Conservation (phyloP, 495 filamentous ascomycete genomes). For the Haplographium delicatum region DNA sequence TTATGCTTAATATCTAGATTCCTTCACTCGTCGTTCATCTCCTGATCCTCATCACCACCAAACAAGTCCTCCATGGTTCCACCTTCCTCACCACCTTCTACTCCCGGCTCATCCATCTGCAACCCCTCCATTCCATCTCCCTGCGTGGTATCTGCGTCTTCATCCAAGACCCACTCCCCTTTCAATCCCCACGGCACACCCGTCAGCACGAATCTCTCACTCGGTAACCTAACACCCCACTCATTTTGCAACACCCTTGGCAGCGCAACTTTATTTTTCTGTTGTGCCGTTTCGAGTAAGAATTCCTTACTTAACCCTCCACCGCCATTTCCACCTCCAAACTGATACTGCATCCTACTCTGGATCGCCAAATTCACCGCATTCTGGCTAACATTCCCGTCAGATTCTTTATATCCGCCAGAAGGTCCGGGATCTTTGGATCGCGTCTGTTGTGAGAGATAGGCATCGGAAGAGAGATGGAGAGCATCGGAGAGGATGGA, state of each 20-base stretch:
- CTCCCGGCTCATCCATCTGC: constrained; percentile 53
- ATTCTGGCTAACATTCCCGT: constrained; percentile 39
- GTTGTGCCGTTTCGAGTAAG: constrained; percentile 72
- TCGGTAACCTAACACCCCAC: constrained; percentile 78
- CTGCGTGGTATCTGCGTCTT: constrained; percentile 47
- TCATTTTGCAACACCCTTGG: constrained; percentile 67
- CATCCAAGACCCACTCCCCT: constrained; percentile 61
- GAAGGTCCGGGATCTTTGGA: constrained; percentile 38
- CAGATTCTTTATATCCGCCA: constrained; percentile 39
- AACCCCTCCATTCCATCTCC: constrained; percentile 48
- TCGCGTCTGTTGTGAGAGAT: constrained; percentile 48
- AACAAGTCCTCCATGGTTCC: constrained; percentile 27
- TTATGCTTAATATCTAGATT: neutral
- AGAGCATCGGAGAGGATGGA: constrained; percentile 62
- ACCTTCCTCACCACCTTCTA: constrained; percentile 26
- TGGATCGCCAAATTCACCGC: constrained; percentile 47
- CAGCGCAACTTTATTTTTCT: constrained; percentile 74
- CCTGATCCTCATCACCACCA: constrained; percentile 21
- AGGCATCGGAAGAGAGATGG: constrained; percentile 58
- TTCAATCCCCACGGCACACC: constrained; percentile 78
- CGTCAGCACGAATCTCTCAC: constrained; percentile 86
- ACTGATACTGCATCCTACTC: constrained; percentile 45
- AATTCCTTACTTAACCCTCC: constrained; percentile 76
- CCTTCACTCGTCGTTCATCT: constrained; percentile 17
- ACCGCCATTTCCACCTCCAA: constrained; percentile 39